Conservation (phyloP, 2,329 filamentous ascomycete species). For the Penicillium sp. region DNA sequence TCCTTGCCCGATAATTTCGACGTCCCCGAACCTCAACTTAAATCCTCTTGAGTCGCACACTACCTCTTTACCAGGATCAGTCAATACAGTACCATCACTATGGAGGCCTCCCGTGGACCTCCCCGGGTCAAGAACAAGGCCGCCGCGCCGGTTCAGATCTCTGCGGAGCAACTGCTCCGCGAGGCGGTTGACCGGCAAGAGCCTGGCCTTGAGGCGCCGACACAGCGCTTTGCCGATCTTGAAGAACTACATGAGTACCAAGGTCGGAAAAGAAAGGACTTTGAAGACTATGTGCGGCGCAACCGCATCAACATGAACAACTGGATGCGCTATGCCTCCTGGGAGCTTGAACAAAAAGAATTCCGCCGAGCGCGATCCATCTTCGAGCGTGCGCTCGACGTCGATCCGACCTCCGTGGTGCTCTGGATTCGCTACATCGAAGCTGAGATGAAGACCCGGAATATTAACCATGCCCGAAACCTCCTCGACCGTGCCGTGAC, state of each 20-base stretch:
- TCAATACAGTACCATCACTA: constrained; percentile 43
- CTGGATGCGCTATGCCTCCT: constrained; percentile 96
- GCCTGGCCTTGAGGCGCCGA: constrained; percentile 79
- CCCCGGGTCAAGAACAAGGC: constrained; percentile 99
- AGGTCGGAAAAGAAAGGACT: constrained; percentile 91
- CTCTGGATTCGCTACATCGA: constrained; percentile 94
- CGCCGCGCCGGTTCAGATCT: constrained; percentile 84
- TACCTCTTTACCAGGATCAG: not conserved
- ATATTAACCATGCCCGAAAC: constrained; percentile 96
- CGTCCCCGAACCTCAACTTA: not conserved
- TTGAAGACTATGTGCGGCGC: constrained; percentile 94
- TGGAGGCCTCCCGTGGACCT: constrained; percentile 89
- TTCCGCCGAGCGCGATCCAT: constrained; percentile 86
- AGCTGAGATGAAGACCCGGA: constrained; percentile 89
- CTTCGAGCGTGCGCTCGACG: constrained; percentile 92
- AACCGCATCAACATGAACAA: constrained; percentile 97
- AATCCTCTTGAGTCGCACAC: not conserved
- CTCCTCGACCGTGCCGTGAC: constrained; percentile 92
- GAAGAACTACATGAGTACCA: constrained; percentile 98
- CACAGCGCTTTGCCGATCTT: constrained; percentile 90
- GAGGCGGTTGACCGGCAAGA: constrained; percentile 98
- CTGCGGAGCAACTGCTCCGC: constrained; percentile 91
- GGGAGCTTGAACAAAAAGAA: constrained; percentile 98
- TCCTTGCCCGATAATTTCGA: not conserved
- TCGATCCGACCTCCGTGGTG: constrained; percentile 79